A percentile compares a stretch with the other conserved stretches of the same genome.
phyloP scores from a whole-genome alignment of 441 rosid genomes.

The Viola pubescens region DNA sequence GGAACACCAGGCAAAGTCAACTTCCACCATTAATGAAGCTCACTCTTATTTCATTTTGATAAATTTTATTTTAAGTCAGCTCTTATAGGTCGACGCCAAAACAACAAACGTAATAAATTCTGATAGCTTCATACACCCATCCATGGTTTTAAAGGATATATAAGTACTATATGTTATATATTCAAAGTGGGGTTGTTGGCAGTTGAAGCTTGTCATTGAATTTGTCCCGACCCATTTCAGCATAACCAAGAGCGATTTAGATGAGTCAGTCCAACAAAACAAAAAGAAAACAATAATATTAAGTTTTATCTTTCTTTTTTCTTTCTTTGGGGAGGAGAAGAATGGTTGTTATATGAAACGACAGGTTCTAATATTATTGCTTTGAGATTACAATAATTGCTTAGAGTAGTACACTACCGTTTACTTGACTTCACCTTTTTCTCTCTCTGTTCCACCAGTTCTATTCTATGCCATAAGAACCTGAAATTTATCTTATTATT shows the following conservation, averaged over 20 bases:
- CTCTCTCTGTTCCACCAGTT: neutral
- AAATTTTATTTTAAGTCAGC: neutral
- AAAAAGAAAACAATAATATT: too few relatives aligned
- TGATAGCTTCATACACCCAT: neutral
- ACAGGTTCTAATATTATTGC: constrained; percentile 34
- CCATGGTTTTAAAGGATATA: neutral
- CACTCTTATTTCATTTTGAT: too few relatives aligned
- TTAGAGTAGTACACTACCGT: constrained; percentile 23
- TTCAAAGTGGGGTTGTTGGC: neutral
- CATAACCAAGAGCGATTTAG: neutral
- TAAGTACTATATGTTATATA: neutral
- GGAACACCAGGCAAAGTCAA: constrained; percentile 60
- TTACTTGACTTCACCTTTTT: constrained; percentile 9
- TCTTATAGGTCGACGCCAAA: neutral
- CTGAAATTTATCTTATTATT: neutral
- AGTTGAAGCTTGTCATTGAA: neutral
- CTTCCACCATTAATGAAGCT: constrained; percentile 1
- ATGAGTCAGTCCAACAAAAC: too few relatives aligned
- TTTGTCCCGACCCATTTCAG: neutral
- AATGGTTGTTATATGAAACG: constrained; percentile 11
- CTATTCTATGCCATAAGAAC: neutral
- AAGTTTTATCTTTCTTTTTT: neutral
- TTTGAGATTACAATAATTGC: constrained; percentile 33
- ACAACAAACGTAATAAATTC: neutral
- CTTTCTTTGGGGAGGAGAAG: neutral